Base-by-base conservation (phyloP, 441 rosid genomes). In the Populus trichocarpa region DNA sequence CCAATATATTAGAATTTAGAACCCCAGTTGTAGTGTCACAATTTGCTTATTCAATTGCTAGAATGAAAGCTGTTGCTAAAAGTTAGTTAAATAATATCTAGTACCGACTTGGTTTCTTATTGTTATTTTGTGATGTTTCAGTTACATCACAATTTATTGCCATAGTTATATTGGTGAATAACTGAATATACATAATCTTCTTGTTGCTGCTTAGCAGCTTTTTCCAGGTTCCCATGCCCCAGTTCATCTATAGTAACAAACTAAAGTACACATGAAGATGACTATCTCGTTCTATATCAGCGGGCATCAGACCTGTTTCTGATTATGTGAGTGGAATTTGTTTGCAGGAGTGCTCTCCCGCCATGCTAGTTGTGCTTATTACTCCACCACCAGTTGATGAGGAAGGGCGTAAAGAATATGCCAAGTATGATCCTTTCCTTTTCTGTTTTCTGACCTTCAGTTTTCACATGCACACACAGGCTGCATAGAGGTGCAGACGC, bases 381-480 rank as follows among this genome's bases (percentile, higher is more conserved):
- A 87, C 97, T 78, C 97, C 97, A 64, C 97, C 99, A 13, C 98
- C 99, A 22, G 50, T 96, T 35, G 92, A 92, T 74, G 97, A 88
- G 84, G 86, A 83, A 76, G 92, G 96, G 32, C 93, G 95, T n/a
- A 78, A 73, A 69, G 85, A 84, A 40, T 90, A 81, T 88, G 99
- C 96, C 70, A 83, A 80, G 98, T 96, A 86, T 25, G 79, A 23
- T 68, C 71, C 2, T 63, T 78, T 46, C 11, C 28, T 61, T 5
- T 67, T 59, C 25, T 30, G 38, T 74, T 59, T 61, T 22, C 50
- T 69, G 70, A 53, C 33, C 18, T 66, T 57, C 23, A 11, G 23
- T 23, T 65, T 59, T 10, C 14, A 18, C 22, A 57, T 26, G 32
- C 10, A 32, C 70, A 16, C 25, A 28, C 18, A 28, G 8, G 40